Evolutionary conservation across 306 rosid genomes (phyloP).

Genomic region (Vicia sativa): DNA sequence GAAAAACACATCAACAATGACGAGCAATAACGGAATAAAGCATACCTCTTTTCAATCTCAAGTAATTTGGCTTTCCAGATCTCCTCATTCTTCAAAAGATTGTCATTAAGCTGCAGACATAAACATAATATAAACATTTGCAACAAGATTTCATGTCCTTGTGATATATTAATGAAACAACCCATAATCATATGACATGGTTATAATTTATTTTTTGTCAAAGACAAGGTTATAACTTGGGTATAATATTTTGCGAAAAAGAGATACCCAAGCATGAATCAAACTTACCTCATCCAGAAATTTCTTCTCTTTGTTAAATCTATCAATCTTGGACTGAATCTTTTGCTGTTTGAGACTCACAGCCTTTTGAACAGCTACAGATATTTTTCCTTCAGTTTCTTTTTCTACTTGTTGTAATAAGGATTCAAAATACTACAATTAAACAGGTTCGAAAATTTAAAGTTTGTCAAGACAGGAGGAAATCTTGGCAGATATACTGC

Average conservation of each 20-base stretch:
- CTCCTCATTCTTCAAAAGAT: conserved; percentile 79
- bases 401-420: conserved; percentile 86
- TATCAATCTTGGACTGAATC: conserved; percentile 76
- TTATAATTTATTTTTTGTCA: background rate
- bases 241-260: conserved; percentile 8
- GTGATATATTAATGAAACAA: conserved; percentile 18
- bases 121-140: conserved; percentile 29
- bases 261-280: conserved; percentile 7
- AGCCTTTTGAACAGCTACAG: conserved; percentile 74
- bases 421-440: conserved; percentile 83
- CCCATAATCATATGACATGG: background rate
- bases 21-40: conserved; percentile 10
- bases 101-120: conserved; percentile 82
- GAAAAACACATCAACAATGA: conserved; percentile 14
- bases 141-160: conserved; percentile 18
- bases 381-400: conserved; percentile 70
- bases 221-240: conserved; percentile 26
- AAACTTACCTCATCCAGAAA: conserved; percentile 79
- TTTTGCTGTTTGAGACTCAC: conserved; percentile 69
- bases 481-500: conserved; percentile 28
- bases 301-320: conserved; percentile 75
- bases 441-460: conserved; percentile 16
- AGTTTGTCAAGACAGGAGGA: conserved; percentile 9
- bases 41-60: conserved; percentile 80
- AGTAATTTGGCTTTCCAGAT: conserved; percentile 70